Evolutionary conservation across 2,329 filamentous ascomycete genomes (phyloP).

Genomic region (Penicillium sp.): DNA sequence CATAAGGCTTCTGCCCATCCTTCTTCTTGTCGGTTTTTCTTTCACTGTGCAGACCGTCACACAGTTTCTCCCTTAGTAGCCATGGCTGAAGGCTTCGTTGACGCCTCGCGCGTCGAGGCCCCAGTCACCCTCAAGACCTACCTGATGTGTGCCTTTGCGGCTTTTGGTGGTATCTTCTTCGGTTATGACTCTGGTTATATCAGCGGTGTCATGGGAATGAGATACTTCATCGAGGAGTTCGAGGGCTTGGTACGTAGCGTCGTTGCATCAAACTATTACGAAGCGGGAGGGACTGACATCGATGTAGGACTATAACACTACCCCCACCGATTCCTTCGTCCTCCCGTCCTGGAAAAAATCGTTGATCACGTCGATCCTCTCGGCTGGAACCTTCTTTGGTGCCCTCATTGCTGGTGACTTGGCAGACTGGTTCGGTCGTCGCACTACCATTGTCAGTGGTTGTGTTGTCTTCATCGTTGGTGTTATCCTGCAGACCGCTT

Average conservation of each 20-base stretch:
- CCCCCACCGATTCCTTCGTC: conserved; percentile 34
- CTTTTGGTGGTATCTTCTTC: conserved; percentile 54
- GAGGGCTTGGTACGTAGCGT: no score
- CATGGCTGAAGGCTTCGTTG: no score
- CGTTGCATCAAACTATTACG: no score
- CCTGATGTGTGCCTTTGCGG: conserved; percentile 52
- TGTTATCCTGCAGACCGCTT: conserved; percentile 57
- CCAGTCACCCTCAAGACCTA: conserved; percentile 53
- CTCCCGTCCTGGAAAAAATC: conserved; percentile 47
- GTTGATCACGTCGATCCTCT: conserved; percentile 67
- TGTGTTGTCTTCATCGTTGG: conserved; percentile 63
- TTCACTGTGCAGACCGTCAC: no score
- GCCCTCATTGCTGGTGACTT: conserved; percentile 69
- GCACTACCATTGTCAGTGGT: conserved; percentile 59
- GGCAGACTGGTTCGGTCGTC: conserved; percentile 60
- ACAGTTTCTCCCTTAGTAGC: no score
- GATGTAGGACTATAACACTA: conserved; percentile 23
- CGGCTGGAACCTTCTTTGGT: conserved; percentile 68
- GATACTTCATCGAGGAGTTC: conserved; percentile 41
- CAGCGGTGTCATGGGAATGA: conserved; percentile 45
- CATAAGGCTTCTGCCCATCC: no score
- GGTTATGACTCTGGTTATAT: conserved; percentile 54
- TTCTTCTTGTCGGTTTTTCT: no score
- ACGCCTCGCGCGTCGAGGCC: conserved; percentile 50
- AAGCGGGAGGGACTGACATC: no score